A percentile compares a stretch with the other conserved stretches of the same genome.
phyloP scores from a whole-genome alignment of 2,329 filamentous ascomycete genomes.

The Claviceps sp. region DNA sequence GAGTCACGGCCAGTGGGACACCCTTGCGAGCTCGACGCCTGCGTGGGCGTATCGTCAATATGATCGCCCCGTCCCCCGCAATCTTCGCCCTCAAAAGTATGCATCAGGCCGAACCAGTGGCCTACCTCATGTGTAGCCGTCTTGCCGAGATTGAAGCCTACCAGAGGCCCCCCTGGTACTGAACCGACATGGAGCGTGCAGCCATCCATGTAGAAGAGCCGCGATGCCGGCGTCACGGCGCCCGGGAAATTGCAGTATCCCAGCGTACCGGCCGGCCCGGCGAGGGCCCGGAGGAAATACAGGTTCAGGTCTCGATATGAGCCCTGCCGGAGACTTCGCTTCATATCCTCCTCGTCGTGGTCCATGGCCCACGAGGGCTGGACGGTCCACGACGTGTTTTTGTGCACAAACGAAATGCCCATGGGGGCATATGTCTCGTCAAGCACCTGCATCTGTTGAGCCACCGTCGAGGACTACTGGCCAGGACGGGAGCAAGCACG shows the following conservation, averaged over 20 bases:
- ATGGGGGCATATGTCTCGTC: constrained; percentile 28
- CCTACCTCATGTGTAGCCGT: neutral
- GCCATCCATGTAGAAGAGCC: neutral
- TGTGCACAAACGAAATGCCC: constrained; percentile 29
- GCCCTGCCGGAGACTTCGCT: constrained; percentile 27
- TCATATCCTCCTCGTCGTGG: constrained; percentile 25
- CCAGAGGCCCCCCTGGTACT: neutral
- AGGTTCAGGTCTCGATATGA: constrained; percentile 28
- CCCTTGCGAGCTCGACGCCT: constrained; percentile 12
- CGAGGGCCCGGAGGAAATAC: constrained; percentile 24
- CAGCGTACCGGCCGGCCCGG: neutral
- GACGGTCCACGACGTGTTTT: constrained; percentile 27
- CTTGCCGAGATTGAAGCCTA: neutral
- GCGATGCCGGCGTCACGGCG: neutral
- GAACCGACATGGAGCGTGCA: neutral
- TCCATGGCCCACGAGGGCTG: constrained; percentile 31
- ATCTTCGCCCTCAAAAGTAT: neutral
- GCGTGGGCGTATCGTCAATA: constrained; percentile 27
- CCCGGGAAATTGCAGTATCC: constrained; percentile 1
- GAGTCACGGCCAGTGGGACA: neutral
- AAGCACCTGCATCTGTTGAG: constrained; percentile 27
- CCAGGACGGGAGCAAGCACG: too few relatives aligned
- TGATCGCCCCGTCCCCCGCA: constrained; percentile 18
- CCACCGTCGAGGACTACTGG: neutral
- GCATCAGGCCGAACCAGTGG: neutral